phyloP scores from a whole-genome alignment of 2,329 filamentous ascomycete genomes.

The Ophiosphaerella korrae region DNA sequence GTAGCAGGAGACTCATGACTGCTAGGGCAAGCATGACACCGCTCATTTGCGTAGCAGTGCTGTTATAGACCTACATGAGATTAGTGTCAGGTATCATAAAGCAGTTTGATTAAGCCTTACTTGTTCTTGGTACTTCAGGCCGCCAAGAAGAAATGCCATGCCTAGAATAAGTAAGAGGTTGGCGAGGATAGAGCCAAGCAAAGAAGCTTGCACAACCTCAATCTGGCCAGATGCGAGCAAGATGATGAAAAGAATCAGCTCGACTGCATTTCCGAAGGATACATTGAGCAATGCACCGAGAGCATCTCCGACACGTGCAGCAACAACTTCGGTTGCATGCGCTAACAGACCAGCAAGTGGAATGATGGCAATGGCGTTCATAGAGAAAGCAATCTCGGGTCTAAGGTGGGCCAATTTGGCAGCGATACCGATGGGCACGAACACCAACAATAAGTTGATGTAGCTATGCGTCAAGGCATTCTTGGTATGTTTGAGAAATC shows the following conservation, averaged over 20 bases:
- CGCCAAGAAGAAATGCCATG: constrained; percentile 88
- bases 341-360: constrained; percentile 56
- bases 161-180: constrained; percentile 88
- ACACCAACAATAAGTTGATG: constrained; percentile 77
- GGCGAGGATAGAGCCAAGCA: constrained; percentile 86
- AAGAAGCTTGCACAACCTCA: constrained; percentile 86
- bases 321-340: constrained; percentile 57
- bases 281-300: constrained; percentile 58
- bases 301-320: constrained; percentile 54
- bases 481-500: constrained; percentile 61
- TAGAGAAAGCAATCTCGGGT: constrained; percentile 54
- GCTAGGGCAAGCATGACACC: constrained; percentile 88
- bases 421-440: constrained; percentile 78
- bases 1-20: constrained; percentile 85
- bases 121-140: constrained; percentile 85
- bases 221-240: constrained; percentile 69
- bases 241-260: constrained; percentile 57
- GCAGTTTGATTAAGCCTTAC: constrained; percentile 45
- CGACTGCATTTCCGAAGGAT: constrained; percentile 59
- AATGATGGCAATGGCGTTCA: constrained; percentile 59
- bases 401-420: constrained; percentile 55
- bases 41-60: constrained; percentile 94
- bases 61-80: constrained; percentile 76
- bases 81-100: constrained; percentile 13
- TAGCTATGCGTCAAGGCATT: constrained; percentile 72